These are phyloP conservation scores for Colletotrichum camelliae DNA, from an alignment of 2,329 filamentous ascomycete genomes.

Conservation along the genomic window DNA sequence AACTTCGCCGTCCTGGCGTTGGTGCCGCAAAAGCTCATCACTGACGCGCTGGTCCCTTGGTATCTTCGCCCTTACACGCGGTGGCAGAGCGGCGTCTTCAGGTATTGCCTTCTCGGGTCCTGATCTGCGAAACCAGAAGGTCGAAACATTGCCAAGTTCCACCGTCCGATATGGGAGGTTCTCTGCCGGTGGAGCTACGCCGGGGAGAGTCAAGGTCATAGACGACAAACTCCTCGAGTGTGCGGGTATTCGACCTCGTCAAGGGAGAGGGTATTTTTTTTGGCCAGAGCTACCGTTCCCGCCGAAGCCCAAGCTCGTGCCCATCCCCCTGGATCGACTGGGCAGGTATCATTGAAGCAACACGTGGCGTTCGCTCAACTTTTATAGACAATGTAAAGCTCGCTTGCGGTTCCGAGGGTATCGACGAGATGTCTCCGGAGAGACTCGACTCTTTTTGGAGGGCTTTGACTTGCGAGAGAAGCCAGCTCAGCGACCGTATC, in stretches of 20 bases:
- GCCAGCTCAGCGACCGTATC: conserved; percentile 1
- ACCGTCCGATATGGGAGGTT: background rate
- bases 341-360: background rate
- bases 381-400: background rate
- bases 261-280: background rate
- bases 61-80: background rate
- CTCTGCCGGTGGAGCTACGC: background rate
- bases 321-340: background rate
- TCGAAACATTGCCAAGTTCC: background rate
- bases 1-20: background rate
- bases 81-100: background rate
- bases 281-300: background rate
- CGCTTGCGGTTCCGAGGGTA: background rate
- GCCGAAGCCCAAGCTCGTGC: background rate
- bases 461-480: background rate
- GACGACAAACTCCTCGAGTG: background rate
- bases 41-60: background rate
- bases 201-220: background rate
- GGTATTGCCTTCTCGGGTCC: background rate
- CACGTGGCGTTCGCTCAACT: background rate
- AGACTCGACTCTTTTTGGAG: background rate
- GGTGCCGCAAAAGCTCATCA: background rate
- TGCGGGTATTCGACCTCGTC: background rate
- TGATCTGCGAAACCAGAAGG: background rate
- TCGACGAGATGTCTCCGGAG: background rate